Evolutionary conservation across 768 basidiomycete species (phyloP).

Genomic region (Mycena floridula): DNA sequence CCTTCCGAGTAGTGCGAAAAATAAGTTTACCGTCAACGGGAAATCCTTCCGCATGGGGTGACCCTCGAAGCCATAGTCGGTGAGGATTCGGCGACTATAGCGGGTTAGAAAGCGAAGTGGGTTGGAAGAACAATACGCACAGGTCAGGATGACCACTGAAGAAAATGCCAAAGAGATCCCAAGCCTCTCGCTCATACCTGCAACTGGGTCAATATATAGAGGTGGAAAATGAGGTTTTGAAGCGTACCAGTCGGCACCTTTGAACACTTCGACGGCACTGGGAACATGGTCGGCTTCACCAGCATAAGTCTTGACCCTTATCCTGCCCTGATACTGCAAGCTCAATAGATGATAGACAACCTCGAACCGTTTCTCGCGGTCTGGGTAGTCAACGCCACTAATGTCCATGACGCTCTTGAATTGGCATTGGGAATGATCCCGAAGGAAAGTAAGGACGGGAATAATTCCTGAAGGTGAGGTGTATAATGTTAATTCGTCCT

Average conservation of each 20-base stretch:
- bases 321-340: conserved; percentile 68
- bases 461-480: conserved; percentile 74
- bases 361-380: conserved; percentile 90
- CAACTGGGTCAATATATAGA: not conserved
- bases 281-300: conserved; percentile 91
- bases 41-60: conserved; percentile 98
- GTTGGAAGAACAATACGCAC: conserved; percentile 38
- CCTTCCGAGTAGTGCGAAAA: not conserved
- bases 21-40: conserved; percentile 76
- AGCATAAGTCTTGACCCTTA: conserved; percentile 96
- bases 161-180: conserved; percentile 97
- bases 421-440: conserved; percentile 93
- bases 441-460: conserved; percentile 85
- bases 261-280: conserved; percentile 70
- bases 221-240: not conserved
- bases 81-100: conserved; percentile 86
- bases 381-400: conserved; percentile 92
- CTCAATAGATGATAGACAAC: conserved; percentile 94
- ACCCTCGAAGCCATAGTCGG: conserved; percentile 98
- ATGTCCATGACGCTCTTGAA: conserved; percentile 93
- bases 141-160: conserved; percentile 96
- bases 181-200: conserved; percentile 96
- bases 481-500: conserved; percentile 93
- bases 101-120: conserved; percentile 9
- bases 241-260: conserved; percentile 91